Percentiles rank a stretch among this genome's conserved stretches.
Conservation (phyloP, 345 rosid genomes). For the Isatis tinctoria region DNA sequence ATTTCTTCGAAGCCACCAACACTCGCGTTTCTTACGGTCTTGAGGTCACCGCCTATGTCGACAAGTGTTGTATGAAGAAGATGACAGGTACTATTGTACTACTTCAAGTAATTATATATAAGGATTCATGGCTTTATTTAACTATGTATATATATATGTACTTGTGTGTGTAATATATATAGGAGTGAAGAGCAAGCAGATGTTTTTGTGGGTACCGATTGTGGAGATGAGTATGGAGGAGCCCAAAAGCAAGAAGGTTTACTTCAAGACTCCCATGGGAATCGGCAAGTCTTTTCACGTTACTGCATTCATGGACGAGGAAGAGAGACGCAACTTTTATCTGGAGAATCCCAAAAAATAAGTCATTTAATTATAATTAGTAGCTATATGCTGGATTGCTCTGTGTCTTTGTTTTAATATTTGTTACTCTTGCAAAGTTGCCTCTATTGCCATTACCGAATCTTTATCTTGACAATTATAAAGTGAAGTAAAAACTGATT, state of each 20-base stretch:
- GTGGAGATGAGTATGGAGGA: conserved; percentile 72
- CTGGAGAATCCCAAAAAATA: conserved; percentile 32
- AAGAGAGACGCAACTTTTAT: conserved; percentile 57
- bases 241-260: conserved; percentile 44
- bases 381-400: neutral
- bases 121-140: neutral
- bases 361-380: neutral
- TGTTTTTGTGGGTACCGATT: conserved; percentile 85
- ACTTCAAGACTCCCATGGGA: conserved; percentile 91
- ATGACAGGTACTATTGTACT: conserved; percentile 60
- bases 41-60: conserved; percentile 85
- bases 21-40: conserved; percentile 58
- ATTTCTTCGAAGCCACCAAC: conserved; percentile 56
- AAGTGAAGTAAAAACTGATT: neutral
- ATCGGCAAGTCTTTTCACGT: conserved; percentile 71
- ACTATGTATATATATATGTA: neutral
- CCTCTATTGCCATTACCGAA: neutral
- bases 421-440: conserved; percentile 4
- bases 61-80: conserved; percentile 75
- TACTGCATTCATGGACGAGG: conserved; percentile 68
- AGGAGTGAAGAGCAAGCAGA: conserved; percentile 74
- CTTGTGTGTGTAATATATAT: neutral
- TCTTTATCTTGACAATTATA: neutral
- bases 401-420: neutral
- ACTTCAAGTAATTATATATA: neutral